Evolutionary conservation across 176 grass and related monocot genomes (phyloP), one percentile per base, ranked within the genome.

Genomic region (Elaeis guineensis): DNA sequence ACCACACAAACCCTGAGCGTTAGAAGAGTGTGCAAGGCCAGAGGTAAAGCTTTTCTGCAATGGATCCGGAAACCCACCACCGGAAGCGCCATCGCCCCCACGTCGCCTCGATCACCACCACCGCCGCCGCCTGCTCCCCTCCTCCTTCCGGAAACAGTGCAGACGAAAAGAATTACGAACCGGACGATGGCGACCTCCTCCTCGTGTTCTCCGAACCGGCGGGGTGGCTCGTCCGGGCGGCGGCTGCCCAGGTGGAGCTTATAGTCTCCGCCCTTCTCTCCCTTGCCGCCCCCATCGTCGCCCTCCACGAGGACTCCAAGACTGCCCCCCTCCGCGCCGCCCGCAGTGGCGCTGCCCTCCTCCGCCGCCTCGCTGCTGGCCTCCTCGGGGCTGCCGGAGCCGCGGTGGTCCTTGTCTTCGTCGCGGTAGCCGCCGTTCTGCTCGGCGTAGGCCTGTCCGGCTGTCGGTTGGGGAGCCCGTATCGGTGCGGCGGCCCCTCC

Each of bases 381-480:
- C 28, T 77, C 32, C 61, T 72, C 0, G 73, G 55, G 17, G 79
- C 79, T 6, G 29, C 70, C 22, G 62, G 56, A 57, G 73, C 67
- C 5, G 3, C 59, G 5, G 50, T 49, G 19, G 58, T 82, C 55
- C 72, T 82, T 2, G 22, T 82, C 5, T 55, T 28, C 2, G 7
- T 76, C 15, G 28, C 67, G 61, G 1, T 77, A 3, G 53, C 72
- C 21, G 63, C 79, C 5, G 20, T 82, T 12, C 19, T 82, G 16
- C 57, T 76, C 29, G 73, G 73, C 17, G 61, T 82, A 32, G n/a
- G 49, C 4, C 22, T 76, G 57, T 77, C 18, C 63, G 67, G 49
- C 21, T 82, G 62, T 82, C 60, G 66, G 67, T 62, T 14, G 79
- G 76, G 56, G 72, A 82, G 55, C 79, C 73, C 9, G 61, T 82